A percentile compares a stretch with the other conserved stretches of the same genome.
phyloP scores from a whole-genome alignment of 306 rosid species.

The Mimosa pudica region DNA sequence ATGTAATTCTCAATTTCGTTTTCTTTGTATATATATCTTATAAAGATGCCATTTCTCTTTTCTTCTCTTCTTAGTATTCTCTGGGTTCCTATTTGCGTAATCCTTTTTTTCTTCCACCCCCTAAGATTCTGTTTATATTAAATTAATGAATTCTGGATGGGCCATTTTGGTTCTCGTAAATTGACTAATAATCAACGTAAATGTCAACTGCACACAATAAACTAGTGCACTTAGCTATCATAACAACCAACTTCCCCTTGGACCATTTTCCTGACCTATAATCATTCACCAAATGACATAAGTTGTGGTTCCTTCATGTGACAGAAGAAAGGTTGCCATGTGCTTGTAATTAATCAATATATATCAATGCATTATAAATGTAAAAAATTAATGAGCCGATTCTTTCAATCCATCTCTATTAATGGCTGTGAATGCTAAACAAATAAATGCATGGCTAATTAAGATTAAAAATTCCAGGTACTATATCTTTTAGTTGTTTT shows the following conservation, averaged over 20 bases:
- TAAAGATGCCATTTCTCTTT: background rate
- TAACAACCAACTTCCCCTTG: background rate
- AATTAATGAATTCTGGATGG: background rate
- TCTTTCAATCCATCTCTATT: too few species aligned
- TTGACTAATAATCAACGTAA: background rate
- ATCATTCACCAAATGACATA: background rate
- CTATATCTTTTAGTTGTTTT: background rate
- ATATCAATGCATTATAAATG: too few species aligned
- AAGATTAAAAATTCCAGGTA: too few species aligned
- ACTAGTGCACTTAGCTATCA: background rate
- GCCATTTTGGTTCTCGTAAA: background rate
- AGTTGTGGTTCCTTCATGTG: background rate
- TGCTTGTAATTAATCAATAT: background rate
- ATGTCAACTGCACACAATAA: background rate
- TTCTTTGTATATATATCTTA: background rate
- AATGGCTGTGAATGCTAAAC: background rate
- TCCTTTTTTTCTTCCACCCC: background rate
- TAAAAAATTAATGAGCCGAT: too few species aligned
- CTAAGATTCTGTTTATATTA: background rate
- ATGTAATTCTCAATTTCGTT: background rate
- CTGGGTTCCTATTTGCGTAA: background rate
- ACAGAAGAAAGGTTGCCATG: background rate
- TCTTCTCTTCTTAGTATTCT: background rate
- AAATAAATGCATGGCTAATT: background rate
- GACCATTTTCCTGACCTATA: constrained; percentile 13